A percentile compares a stretch with the other conserved stretches of the same genome.
phyloP scores from a whole-genome alignment of 2,329 filamentous ascomycete genomes.

The Meredithiella fracta region DNA sequence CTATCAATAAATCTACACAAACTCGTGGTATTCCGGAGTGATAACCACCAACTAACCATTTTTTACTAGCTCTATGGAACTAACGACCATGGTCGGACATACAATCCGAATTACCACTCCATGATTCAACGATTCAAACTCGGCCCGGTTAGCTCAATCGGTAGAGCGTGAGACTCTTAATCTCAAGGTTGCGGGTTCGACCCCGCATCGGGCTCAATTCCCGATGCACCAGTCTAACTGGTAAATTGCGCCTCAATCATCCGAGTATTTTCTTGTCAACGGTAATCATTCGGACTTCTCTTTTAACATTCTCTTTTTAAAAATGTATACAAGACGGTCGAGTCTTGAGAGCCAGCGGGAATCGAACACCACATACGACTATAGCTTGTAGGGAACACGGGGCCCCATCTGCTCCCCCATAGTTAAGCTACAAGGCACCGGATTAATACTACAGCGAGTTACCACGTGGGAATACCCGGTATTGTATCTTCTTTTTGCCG shows the following conservation, averaged over 20 bases:
- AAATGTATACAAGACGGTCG: background rate
- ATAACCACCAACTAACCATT: too few species aligned
- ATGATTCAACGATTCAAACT: background rate
- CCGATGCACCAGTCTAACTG: slow-evolving; percentile 10
- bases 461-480: slow-evolving; percentile 5
- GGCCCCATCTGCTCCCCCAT: slow-evolving; percentile 2
- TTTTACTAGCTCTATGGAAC: too few species aligned
- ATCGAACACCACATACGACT: slow-evolving; percentile 1
- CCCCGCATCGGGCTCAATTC: slow-evolving; percentile 20
- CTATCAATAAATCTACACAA: too few species aligned
- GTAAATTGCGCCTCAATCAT: background rate
- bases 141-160: slow-evolving; percentile 48
- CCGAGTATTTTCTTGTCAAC: background rate
- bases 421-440: background rate
- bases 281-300: background rate
- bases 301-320: background rate
- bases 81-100: too few species aligned
- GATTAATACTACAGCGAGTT: slow-evolving; percentile 6
- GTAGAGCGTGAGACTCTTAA: slow-evolving; percentile 60
- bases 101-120: background rate
- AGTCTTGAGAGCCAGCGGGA: too few species aligned
- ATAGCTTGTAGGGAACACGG: background rate
- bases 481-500: background rate
- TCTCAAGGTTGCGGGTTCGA: slow-evolving; percentile 28
- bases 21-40: too few species aligned